Conservation (phyloP, 805 yeast species). For the Candida ovalis region DNA sequence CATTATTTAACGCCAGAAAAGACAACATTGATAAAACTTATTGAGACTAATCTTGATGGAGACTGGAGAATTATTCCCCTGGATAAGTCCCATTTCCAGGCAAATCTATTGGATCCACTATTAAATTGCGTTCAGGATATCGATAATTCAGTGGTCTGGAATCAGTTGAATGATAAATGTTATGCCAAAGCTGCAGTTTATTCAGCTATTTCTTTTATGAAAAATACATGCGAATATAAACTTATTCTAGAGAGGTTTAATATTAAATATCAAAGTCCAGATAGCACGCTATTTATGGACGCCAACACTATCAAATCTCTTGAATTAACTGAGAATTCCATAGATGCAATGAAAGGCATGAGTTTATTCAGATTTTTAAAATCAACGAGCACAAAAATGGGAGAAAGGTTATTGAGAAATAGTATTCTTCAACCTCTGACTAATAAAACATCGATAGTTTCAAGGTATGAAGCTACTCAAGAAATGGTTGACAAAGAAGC, state of each 20-base stretch:
- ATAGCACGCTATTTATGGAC: constrained; percentile 42
- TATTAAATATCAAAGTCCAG: constrained; percentile 35
- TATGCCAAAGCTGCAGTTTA: constrained; percentile 32
- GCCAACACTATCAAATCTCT: constrained; percentile 34
- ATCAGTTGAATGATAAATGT: constrained; percentile 26
- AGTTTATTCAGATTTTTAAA: constrained; percentile 37
- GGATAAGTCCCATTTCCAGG: constrained; percentile 24
- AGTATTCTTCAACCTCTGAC: constrained; percentile 47
- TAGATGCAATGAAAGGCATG: constrained; percentile 24
- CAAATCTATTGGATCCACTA: constrained; percentile 9
- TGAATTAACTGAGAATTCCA: constrained; percentile 36
- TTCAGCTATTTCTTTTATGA: constrained; percentile 30
- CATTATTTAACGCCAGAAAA: constrained; percentile 23
- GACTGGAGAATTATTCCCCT: constrained; percentile 23
- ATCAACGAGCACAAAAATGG: constrained; percentile 44
- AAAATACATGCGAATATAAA: constrained; percentile 10
- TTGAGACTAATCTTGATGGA: constrained; percentile 23
- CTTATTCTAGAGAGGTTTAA: constrained; percentile 30
- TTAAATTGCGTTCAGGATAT: constrained; percentile 6
- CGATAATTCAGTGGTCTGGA: constrained; percentile 20
- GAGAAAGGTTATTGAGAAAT: constrained; percentile 36
- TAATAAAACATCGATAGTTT: constrained; percentile 31
- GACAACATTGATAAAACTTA: constrained; percentile 33
- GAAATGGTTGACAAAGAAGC: constrained; percentile 29
- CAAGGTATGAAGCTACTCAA: constrained; percentile 35